These are phyloP conservation scores for Ceriops zippeliana DNA, from an alignment of 345 rosid genomes.

Conservation along the genomic window DNA sequence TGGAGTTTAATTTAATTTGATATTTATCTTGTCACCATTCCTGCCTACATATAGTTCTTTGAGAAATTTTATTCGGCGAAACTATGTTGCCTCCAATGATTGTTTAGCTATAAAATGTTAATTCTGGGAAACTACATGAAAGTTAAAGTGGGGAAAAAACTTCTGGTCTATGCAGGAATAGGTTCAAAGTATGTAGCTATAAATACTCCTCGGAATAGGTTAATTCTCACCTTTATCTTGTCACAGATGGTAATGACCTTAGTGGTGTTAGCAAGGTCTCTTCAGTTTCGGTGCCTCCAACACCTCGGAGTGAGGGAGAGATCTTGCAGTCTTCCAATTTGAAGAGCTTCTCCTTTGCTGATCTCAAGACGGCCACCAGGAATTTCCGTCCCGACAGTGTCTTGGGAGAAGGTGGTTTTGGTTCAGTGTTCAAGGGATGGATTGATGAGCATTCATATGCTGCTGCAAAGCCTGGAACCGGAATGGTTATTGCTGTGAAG, in stretches of 20 bases:
- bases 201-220: too few species aligned
- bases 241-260: slow-evolving; percentile 32
- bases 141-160: too few species aligned
- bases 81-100: neutral
- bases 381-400: slow-evolving; percentile 96
- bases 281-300: slow-evolving; percentile 50
- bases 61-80: neutral
- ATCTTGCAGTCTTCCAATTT: slow-evolving; percentile 68
- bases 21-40: neutral
- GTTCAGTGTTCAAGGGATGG: slow-evolving; percentile 97
- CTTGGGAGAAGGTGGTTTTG: slow-evolving; percentile 97
- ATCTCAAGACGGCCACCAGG: slow-evolving; percentile 70
- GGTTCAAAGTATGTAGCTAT: slow-evolving; percentile 35
- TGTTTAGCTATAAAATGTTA: neutral
- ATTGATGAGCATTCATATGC: slow-evolving; percentile 64
- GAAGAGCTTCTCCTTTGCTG: slow-evolving; percentile 64
- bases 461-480: slow-evolving; percentile 77
- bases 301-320: slow-evolving; percentile 87
- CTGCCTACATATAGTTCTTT: slow-evolving; percentile 9
- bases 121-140: too few species aligned
- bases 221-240: too few species aligned
- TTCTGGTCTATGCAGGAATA: slow-evolving; percentile 34
- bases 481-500: slow-evolving; percentile 83
- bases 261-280: slow-evolving; percentile 48
- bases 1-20: neutral